These are phyloP conservation scores for Russula foetens DNA, from an alignment of 768 basidiomycete genomes.

Conservation along the genomic window DNA sequence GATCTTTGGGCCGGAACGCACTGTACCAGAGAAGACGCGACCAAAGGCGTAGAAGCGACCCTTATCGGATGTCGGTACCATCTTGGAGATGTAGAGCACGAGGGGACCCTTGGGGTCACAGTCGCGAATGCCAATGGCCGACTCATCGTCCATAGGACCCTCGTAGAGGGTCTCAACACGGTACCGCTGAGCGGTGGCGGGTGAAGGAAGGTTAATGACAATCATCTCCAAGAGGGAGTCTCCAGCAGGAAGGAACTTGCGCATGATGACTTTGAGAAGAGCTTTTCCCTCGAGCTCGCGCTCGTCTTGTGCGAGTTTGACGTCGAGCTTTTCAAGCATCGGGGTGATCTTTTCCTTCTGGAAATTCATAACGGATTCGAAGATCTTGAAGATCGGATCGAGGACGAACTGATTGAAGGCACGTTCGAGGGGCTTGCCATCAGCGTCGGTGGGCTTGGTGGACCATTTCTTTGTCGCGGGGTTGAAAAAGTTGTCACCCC, in stretches of 20 bases:
- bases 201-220: slow-evolving; percentile 98
- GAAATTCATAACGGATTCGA: slow-evolving; percentile 98
- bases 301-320: slow-evolving; percentile 83
- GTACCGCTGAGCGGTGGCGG: slow-evolving; percentile 93
- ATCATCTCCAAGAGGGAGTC: slow-evolving; percentile 99
- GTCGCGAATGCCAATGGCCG: slow-evolving; percentile 95
- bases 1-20: slow-evolving; percentile 94
- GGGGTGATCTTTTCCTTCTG: slow-evolving; percentile 81
- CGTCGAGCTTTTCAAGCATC: slow-evolving; percentile 94
- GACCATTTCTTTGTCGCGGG: slow-evolving; percentile 95
- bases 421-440: slow-evolving; percentile 92
- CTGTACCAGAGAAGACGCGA: slow-evolving; percentile 99
- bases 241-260: slow-evolving; percentile 98
- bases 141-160: slow-evolving; percentile 99
- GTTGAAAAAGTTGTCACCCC: slow-evolving; percentile 99
- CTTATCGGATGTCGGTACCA: slow-evolving; percentile 99
- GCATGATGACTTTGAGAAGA: slow-evolving; percentile 96
- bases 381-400: slow-evolving; percentile 98
- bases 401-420: slow-evolving; percentile 98
- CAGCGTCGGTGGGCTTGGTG: slow-evolving; percentile 60
- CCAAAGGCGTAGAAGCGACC: slow-evolving; percentile 99
- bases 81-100: slow-evolving; percentile 98
- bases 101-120: slow-evolving; percentile 96
- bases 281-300: slow-evolving; percentile 91
- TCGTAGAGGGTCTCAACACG: slow-evolving; percentile 99